Evolutionary conservation across 1,139 yeast species (phyloP).

Genomic region (Protomyces pachydermus): DNA sequence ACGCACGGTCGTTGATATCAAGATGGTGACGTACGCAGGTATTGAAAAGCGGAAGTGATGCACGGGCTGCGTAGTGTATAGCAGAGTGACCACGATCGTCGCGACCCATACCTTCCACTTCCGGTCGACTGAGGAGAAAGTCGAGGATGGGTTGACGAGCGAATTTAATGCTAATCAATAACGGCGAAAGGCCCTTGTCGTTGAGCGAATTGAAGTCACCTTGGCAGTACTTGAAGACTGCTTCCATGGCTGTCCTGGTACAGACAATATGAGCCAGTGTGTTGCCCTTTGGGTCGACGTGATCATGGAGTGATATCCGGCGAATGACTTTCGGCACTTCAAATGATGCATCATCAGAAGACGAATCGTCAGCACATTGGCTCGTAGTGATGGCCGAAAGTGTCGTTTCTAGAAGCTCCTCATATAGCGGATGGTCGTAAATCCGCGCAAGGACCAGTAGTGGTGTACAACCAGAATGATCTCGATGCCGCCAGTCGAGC

Average conservation of each 20-base stretch:
- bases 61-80: constrained; percentile 25
- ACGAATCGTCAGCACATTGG: background rate
- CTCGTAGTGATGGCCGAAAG: constrained; percentile 40
- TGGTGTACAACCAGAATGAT: constrained; percentile 70
- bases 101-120: constrained; percentile 36
- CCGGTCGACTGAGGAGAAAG: constrained; percentile 36
- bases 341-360: constrained; percentile 12
- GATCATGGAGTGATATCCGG: constrained; percentile 42
- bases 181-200: constrained; percentile 57
- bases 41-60: constrained; percentile 10
- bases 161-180: constrained; percentile 66
- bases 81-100: constrained; percentile 33
- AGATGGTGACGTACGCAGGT: constrained; percentile 17
- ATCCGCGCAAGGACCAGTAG: constrained; percentile 69
- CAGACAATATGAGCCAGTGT: constrained; percentile 60
- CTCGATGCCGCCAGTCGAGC: constrained; percentile 68
- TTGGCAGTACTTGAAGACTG: constrained; percentile 38
- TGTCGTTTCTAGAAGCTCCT: constrained; percentile 47
- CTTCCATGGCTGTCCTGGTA: constrained; percentile 1
- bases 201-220: constrained; percentile 61
- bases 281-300: constrained; percentile 69
- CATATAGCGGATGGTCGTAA: constrained; percentile 70
- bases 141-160: constrained; percentile 58
- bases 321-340: constrained; percentile 40
- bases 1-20: constrained; percentile 34